Conservation (phyloP, 2,329 filamentous ascomycete species). For the Penicillium decumbens region DNA sequence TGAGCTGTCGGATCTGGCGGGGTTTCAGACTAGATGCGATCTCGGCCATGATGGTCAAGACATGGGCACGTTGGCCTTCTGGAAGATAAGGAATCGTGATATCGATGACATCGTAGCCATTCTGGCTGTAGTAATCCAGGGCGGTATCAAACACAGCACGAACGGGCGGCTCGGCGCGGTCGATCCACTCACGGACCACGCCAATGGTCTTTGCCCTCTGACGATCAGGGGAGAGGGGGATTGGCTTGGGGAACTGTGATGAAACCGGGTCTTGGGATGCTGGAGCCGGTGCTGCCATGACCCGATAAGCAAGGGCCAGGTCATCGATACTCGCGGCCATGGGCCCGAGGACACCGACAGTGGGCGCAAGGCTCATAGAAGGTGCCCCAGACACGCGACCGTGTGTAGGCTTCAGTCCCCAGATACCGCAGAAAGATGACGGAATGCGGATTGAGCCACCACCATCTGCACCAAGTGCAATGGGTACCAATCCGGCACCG, state of each 20-base stretch:
- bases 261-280: constrained; percentile 52
- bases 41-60: constrained; percentile 71
- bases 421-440: constrained; percentile 70
- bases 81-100: constrained; percentile 55
- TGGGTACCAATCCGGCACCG: constrained; percentile 66
- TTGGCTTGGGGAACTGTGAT: constrained; percentile 55
- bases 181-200: constrained; percentile 64
- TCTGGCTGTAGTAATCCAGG: constrained; percentile 50
- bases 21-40: constrained; percentile 51
- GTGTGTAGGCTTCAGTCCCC: constrained; percentile 75
- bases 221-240: constrained; percentile 35
- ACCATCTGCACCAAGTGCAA: constrained; percentile 67
- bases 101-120: constrained; percentile 44
- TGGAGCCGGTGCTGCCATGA: constrained; percentile 70
- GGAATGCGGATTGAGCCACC: constrained; percentile 74
- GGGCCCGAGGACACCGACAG: constrained; percentile 66
- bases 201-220: constrained; percentile 61
- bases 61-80: constrained; percentile 72
- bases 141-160: constrained; percentile 57
- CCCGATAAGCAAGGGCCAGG: constrained; percentile 73
- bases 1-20: constrained; percentile 54
- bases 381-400: constrained; percentile 61
- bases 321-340: constrained; percentile 72
- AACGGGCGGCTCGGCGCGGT: constrained; percentile 62
- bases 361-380: constrained; percentile 55